Evolutionary conservation across 768 basidiomycete genomes (phyloP), one percentile per base, ranked within the genome.

Genomic region (Cystobasidium onofrii): DNA sequence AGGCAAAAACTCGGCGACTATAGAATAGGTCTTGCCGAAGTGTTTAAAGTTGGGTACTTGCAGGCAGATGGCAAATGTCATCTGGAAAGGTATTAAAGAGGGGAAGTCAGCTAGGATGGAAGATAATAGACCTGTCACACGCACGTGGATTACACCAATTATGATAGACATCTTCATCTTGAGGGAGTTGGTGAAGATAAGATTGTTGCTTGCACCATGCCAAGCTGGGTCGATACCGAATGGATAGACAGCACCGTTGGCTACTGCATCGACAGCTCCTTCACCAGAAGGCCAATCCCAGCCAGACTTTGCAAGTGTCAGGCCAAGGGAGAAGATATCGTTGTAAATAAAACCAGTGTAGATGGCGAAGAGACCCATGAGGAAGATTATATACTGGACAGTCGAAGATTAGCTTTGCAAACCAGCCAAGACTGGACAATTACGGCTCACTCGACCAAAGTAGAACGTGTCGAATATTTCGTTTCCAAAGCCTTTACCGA

Each of bases 101-200:
- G n/a, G n/a, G n/a, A 60, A 33, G 27, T 71, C 39, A 27, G 50
- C 29, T 25, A 15, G 9, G n/a, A 13, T 9, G 63, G 54, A 39
- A 31, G 17, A 25, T 10, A 44, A 18, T 17, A 29, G n/a, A n/a
- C n/a, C n/a, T n/a, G n/a, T n/a, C n/a, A n/a, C n/a, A 83, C 88
- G 78, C 83, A 97, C 95, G 81, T 99, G 95, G 74, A 90, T 90
- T 76, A 99, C 94, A 81, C 96, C 96, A 66, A 99, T 82, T 41
- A 98, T 87, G 79, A 99, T 88, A 25, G 92, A 90, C 92, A 98
- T 92, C 84, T 99, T 98, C 96, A 99, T 99, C 88, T 98, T 99
- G 84, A 95, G 95, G 44, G 94, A 97, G 82, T 99, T 99, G 65
- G 89, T 90, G 82, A 98, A 99, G 52, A 96, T 88, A 73, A 99